Evolutionary conservation across 1,284 basidiomycete genomes (phyloP).

Genomic region (Mycosarcoma mackinlayi): DNA sequence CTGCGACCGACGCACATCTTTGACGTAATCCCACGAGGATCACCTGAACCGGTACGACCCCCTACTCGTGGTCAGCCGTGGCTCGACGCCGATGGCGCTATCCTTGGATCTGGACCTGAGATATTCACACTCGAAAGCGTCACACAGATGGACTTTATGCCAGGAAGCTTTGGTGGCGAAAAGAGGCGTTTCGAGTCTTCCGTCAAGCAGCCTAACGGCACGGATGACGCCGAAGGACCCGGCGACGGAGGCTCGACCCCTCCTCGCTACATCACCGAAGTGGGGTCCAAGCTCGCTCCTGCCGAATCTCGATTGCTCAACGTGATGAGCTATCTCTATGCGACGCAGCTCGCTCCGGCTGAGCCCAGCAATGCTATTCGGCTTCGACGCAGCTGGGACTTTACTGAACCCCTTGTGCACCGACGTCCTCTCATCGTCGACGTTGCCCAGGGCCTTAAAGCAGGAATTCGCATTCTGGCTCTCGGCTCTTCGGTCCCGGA

Average conservation of each 20-base stretch:
- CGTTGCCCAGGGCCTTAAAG: constrained; percentile 74
- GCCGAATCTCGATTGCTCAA: constrained; percentile 50
- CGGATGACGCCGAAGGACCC: constrained; percentile 12
- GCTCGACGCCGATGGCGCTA: constrained; percentile 39
- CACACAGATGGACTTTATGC: constrained; percentile 27
- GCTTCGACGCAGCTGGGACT: constrained; percentile 74
- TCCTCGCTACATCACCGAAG: constrained; percentile 35
- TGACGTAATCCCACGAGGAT: constrained; percentile 66
- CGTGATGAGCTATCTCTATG: constrained; percentile 59
- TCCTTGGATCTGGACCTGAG: constrained; percentile 26
- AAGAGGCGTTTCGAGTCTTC: neutral
- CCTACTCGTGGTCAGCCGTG: constrained; percentile 26
- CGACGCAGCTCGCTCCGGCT: constrained; percentile 18
- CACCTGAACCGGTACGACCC: constrained; percentile 9
- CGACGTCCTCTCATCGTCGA: constrained; percentile 50
- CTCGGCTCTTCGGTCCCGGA: constrained; percentile 49
- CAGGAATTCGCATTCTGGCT: constrained; percentile 72
- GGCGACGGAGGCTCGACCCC: constrained; percentile 29
- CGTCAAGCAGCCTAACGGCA: constrained; percentile 1
- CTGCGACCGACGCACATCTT: constrained; percentile 78
- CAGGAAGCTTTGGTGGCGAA: constrained; percentile 20
- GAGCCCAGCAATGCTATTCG: neutral
- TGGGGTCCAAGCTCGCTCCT: constrained; percentile 37
- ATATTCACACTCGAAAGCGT: constrained; percentile 38
- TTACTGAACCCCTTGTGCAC: constrained; percentile 75